A percentile compares a stretch with the other conserved stretches of the same genome.
These are phyloP conservation scores for Tetracladium maxilliforme DNA, from an alignment of 2,329 filamentous ascomycete species.

Conservation along the genomic window DNA sequence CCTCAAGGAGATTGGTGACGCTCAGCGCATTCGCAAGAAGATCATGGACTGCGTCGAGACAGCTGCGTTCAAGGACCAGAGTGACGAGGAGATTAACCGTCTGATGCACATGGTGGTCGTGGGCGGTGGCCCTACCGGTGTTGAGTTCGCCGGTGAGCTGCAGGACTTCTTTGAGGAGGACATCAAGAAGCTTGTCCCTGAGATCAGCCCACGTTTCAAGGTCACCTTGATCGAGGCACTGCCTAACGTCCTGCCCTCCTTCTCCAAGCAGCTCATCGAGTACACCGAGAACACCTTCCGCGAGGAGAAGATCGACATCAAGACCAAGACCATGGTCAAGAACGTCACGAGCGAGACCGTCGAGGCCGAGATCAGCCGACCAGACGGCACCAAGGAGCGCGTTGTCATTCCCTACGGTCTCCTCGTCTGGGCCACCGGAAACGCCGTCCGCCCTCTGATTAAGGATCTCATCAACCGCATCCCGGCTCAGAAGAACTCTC, in stretches of 20 bases:
- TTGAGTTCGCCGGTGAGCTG: slow-evolving; percentile 95
- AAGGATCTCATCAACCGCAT: slow-evolving; percentile 87
- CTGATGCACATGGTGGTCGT: slow-evolving; percentile 97
- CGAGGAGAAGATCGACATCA: slow-evolving; percentile 95
- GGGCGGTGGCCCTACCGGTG: slow-evolving; percentile 86
- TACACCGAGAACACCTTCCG: slow-evolving; percentile 99
- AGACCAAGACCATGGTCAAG: slow-evolving; percentile 99
- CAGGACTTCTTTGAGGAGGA: slow-evolving; percentile 99
- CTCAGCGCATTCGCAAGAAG: slow-evolving; percentile 90
- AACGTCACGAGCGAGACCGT: slow-evolving; percentile 86
- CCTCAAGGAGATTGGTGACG: slow-evolving; percentile 94
- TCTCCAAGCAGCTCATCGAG: slow-evolving; percentile 97
- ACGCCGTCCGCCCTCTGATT: slow-evolving; percentile 78
- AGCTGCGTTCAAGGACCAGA: slow-evolving; percentile 94
- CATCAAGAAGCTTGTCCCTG: slow-evolving; percentile 93
- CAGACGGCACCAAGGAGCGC: slow-evolving; percentile 71
- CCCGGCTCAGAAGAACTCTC: slow-evolving; percentile 86
- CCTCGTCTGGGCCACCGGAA: slow-evolving; percentile 96
- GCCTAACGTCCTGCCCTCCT: slow-evolving; percentile 91
- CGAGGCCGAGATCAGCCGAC: slow-evolving; percentile 70
- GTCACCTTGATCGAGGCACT: slow-evolving; percentile 96
- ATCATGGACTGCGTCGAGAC: slow-evolving; percentile 99
- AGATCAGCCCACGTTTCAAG: slow-evolving; percentile 89
- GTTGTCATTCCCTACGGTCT: slow-evolving; percentile 86
- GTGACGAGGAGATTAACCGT: slow-evolving; percentile 74